These are phyloP conservation scores for Zymoseptoria passerinii DNA, from an alignment of 2,329 filamentous ascomycete genomes.

Conservation along the genomic window DNA sequence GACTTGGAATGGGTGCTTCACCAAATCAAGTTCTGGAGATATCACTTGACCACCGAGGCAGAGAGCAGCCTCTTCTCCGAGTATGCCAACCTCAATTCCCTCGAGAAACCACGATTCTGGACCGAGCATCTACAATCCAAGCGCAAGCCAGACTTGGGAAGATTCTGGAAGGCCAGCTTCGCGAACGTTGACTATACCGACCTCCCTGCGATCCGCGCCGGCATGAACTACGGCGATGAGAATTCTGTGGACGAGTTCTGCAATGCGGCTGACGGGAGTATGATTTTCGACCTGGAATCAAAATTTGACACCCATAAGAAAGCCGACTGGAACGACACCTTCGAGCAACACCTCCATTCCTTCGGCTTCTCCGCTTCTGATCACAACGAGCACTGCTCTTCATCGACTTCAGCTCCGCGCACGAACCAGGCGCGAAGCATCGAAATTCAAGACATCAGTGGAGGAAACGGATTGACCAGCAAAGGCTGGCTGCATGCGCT, in stretches of 20 bases:
- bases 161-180: constrained; percentile 46
- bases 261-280: constrained; percentile 22
- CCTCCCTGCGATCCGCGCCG: constrained; percentile 22
- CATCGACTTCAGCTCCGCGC: not conserved
- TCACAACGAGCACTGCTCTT: not conserved
- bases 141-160: constrained; percentile 31
- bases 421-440: no score
- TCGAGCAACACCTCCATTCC: constrained; percentile 35
- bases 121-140: constrained; percentile 11
- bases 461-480: constrained; percentile 21
- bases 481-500: constrained; percentile 45
- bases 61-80: constrained; percentile 32
- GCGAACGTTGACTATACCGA: constrained; percentile 31
- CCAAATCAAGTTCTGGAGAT: constrained; percentile 46
- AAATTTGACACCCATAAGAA: constrained; percentile 14
- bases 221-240: constrained; percentile 4
- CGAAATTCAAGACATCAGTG: not conserved
- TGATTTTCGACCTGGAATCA: constrained; percentile 27
- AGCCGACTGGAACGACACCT: constrained; percentile 30
- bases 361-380: constrained; percentile 17
- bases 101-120: constrained; percentile 35
- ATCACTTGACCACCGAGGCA: constrained; percentile 37
- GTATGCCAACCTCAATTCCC: constrained; percentile 29
- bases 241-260: constrained; percentile 27
- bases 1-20: constrained; percentile 42